These are phyloP conservation scores for Tuber melanosporum DNA, from an alignment of 495 filamentous ascomycete species.

Conservation along the genomic window DNA sequence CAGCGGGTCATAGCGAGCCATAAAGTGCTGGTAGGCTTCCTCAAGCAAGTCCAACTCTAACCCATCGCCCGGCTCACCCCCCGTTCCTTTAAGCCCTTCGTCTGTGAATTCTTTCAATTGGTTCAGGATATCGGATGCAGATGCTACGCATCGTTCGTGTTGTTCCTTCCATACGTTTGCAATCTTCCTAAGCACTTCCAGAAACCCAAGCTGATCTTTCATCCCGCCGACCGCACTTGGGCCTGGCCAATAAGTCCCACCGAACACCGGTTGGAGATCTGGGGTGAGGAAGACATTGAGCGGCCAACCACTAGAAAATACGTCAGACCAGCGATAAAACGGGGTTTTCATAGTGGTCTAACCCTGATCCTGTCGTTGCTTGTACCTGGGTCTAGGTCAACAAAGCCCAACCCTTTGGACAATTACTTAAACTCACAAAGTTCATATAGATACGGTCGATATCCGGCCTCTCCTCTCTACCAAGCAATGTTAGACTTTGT, in stretches of 20 bases:
- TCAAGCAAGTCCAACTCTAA: conserved; percentile 88
- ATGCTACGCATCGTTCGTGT: conserved; percentile 68
- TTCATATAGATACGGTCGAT: conserved; percentile 98
- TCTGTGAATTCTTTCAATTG: conserved; percentile 74
- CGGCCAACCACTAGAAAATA: conserved; percentile 65
- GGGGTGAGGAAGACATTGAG: conserved; percentile 95
- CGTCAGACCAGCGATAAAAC: conserved; percentile 3
- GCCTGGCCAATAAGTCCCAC: conserved; percentile 94
- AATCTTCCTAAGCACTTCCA: conserved; percentile 77
- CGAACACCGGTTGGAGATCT: conserved; percentile 86
- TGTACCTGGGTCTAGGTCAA: conserved; percentile 47
- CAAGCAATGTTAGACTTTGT: conserved; percentile 17
- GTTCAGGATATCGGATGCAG: conserved; percentile 71
- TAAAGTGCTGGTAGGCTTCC: conserved; percentile 76
- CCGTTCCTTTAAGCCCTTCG: conserved; percentile 45
- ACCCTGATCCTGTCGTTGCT: conserved; percentile 79
- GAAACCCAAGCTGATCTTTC: conserved; percentile 61
- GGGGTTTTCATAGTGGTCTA: neutral
- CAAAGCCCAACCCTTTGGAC: neutral
- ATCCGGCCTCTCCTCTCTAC: conserved; percentile 78
- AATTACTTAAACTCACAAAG: conserved; percentile 54
- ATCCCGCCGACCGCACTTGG: conserved; percentile 52
- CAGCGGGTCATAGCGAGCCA: conserved; percentile 65
- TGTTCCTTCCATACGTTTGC: conserved; percentile 77
- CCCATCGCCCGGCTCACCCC: conserved; percentile 53